Evolutionary conservation across 345 rosid genomes (phyloP).

Genomic region (Gossypium stocksii): DNA sequence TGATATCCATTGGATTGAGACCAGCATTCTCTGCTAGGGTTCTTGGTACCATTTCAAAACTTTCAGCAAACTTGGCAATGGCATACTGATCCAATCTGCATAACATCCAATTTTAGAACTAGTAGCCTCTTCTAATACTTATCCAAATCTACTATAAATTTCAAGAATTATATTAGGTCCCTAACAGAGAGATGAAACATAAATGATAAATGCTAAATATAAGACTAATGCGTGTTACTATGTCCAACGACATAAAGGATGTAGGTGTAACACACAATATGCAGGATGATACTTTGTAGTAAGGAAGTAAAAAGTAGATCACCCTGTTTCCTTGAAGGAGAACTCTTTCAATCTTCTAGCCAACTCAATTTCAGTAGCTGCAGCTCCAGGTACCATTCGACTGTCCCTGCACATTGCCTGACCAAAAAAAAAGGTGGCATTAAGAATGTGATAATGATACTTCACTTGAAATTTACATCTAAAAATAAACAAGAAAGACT

Average conservation of each 20-base stretch:
- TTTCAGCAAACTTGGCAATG: slow-evolving; percentile 87
- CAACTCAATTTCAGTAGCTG: slow-evolving; percentile 95
- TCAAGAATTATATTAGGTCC: background rate
- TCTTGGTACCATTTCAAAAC: slow-evolving; percentile 96
- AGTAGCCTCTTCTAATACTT: background rate
- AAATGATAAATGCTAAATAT: background rate
- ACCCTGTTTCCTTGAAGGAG: slow-evolving; percentile 95
- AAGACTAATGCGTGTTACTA: background rate
- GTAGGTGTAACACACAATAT: background rate
- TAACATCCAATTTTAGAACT: background rate
- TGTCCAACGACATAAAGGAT: background rate
- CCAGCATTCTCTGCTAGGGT: slow-evolving; percentile 97
- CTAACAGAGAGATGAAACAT: background rate
- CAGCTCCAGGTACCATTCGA: slow-evolving; percentile 91
- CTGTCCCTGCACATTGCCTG: slow-evolving; percentile 99
- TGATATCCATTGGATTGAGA: slow-evolving; percentile 90
- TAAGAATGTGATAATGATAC: slow-evolving; percentile 6
- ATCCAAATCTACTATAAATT: background rate
- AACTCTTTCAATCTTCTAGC: slow-evolving; percentile 93
- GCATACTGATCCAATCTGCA: slow-evolving; percentile 97
- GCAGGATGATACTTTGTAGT: background rate
- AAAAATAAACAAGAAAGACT: background rate
- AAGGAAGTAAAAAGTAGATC: slow-evolving; percentile 11
- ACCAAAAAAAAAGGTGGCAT: background rate
- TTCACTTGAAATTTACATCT: background rate